Evolutionary conservation across 768 basidiomycete species (phyloP).

Genomic region (Candolleomyces efflorescens): DNA sequence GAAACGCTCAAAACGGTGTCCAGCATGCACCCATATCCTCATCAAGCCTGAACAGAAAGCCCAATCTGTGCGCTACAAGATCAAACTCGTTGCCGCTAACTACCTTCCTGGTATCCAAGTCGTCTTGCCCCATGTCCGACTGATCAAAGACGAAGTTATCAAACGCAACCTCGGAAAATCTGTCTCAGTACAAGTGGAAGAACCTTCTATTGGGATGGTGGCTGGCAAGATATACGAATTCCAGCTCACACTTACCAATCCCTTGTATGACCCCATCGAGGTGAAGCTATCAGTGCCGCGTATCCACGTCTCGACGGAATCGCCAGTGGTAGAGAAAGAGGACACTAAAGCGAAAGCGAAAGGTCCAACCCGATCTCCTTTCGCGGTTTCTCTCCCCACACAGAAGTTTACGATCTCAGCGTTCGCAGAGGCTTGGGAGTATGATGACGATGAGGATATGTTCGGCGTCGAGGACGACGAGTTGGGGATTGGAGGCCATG

Average conservation of each 20-base stretch:
- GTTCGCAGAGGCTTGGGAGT: conserved; percentile 97
- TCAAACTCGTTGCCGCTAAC: conserved; percentile 93
- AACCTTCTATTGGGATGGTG: conserved; percentile 42
- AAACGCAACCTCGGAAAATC: conserved; percentile 40
- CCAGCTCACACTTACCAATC: conserved; percentile 90
- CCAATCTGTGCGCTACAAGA: conserved; percentile 91
- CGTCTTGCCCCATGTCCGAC: conserved; percentile 54
- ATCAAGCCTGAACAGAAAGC: conserved; percentile 99
- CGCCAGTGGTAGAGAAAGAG: not conserved
- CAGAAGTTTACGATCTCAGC: conserved; percentile 79
- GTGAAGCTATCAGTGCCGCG: conserved; percentile 82
- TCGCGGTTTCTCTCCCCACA: conserved; percentile 76
- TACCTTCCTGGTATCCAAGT: conserved; percentile 88
- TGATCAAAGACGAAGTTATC: conserved; percentile 36
- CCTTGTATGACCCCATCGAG: conserved; percentile 92
- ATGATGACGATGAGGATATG: conserved; percentile 95
- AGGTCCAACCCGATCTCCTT: conserved; percentile 66
- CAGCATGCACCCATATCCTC: conserved; percentile 90
- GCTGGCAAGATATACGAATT: conserved; percentile 84
- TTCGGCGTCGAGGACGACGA: conserved; percentile 49
- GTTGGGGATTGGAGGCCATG: conserved; percentile 3
- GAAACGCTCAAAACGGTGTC: conserved; percentile 94
- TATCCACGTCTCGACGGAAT: conserved; percentile 42
- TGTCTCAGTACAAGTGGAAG: conserved; percentile 34
- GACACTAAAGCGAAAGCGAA: conserved; percentile 36